Evolutionary conservation across 345 rosid genomes (phyloP), one percentile per base, ranked within the genome.

Genomic region (Abelmoschus esculentus): DNA sequence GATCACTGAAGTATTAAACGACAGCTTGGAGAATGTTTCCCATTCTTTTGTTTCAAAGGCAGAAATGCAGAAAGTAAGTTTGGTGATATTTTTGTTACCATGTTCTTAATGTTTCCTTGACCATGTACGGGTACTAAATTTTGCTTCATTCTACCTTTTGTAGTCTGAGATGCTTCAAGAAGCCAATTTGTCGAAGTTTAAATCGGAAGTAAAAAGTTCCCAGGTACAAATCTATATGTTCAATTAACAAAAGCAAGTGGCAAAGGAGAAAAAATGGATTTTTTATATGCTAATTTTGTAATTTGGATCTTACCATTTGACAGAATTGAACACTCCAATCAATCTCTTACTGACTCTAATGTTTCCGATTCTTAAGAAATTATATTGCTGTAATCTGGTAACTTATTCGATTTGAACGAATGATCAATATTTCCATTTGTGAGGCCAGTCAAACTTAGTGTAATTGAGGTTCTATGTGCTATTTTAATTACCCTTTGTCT

Each of bases 21-120:
- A 90, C 50, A 92, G 98, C 61, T 82, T 96, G 80, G 99, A 96
- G 65, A 96, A 90, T 84, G 93, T 96, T 1, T 74, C 93, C 0
- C 84, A 89, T 68, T 90, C 92, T 54, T 87, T 87, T 44, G 97
- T 90, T 73, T 86, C 97, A 0, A 89, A 89, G 74, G 80, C 83
- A 0, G 98, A 92, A 78, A 89, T 96, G 99, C 90, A 92, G 71
- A 96, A 87, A 87, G 99, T 90, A 63, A 22, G 59, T 19, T 53
- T 18, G 57, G 13, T 54, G 59, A 54, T 54, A 22, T 54, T 17
- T 34, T 66, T 58, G n/a, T 15, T 18, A 42, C 34, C 2, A 7
- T 14, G 14, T 54, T 63, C 55, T 53, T 3, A 5, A 36, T 12
- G 47, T 15, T 8, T 66, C 53, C 19, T 3, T 50, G 46, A 7